These are phyloP conservation scores for Chlamydomonas incerta DNA, from an alignment of 139 green algal genomes.

Conservation along the genomic window DNA sequence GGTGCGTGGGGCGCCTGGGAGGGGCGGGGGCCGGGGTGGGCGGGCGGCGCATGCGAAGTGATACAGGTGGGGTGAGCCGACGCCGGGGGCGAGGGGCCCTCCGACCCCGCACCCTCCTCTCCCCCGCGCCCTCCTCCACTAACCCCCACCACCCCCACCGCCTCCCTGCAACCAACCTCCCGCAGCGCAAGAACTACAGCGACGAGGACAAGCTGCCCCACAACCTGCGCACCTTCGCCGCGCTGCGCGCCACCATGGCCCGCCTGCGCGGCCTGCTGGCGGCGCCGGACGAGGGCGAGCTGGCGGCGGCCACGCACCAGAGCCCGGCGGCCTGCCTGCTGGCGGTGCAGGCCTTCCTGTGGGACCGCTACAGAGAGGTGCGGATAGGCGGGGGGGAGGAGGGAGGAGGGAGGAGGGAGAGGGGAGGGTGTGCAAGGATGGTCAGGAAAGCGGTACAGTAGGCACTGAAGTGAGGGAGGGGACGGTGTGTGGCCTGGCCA, in stretches of 20 bases:
- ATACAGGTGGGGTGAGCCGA: too few relatives aligned
- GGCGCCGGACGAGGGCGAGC: slow-evolving; percentile 35
- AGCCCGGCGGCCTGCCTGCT: slow-evolving; percentile 21
- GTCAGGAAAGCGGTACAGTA: too few relatives aligned
- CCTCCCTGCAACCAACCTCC: too few relatives aligned
- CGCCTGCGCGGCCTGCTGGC: slow-evolving; percentile 82
- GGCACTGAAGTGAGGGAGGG: background rate
- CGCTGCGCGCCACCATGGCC: slow-evolving; percentile 77
- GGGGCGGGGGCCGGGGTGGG: background rate
- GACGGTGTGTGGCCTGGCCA: too few relatives aligned
- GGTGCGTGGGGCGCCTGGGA: slow-evolving; percentile 58
- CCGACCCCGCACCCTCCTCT: background rate
- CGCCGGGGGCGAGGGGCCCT: too few relatives aligned
- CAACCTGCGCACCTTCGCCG: slow-evolving; percentile 77
- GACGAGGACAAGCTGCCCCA: slow-evolving; percentile 60
- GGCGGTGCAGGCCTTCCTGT: slow-evolving; percentile 87
- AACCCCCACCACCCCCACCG: background rate
- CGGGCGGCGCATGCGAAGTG: too few relatives aligned
- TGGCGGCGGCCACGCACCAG: background rate
- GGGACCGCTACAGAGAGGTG: slow-evolving; percentile 87
- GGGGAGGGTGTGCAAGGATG: too few relatives aligned
- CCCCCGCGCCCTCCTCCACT: background rate
- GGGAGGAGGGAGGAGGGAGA: background rate
- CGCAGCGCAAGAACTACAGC: slow-evolving; percentile 58
- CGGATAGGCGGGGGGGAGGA: background rate